phyloP scores from a whole-genome alignment of 2,329 filamentous ascomycete species.

The Diaporthe capsici region DNA sequence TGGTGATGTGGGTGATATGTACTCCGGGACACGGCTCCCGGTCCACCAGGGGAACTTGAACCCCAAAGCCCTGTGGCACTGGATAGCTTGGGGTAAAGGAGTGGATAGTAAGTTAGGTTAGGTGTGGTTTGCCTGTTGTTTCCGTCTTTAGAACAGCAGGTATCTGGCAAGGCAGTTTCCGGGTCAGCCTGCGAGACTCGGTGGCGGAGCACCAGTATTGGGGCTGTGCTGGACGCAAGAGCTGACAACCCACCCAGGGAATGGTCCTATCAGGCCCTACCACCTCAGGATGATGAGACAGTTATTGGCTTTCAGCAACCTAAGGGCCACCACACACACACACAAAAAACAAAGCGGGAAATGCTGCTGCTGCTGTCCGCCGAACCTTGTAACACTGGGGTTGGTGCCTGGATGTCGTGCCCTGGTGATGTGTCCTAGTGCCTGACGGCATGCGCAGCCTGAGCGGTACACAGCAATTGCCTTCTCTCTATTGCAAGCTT shows the following conservation, averaged over 20 bases:
- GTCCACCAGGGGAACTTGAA: constrained; percentile 33
- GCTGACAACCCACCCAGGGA: constrained; percentile 42
- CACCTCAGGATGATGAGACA: constrained; percentile 40
- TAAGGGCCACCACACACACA: constrained; percentile 10
- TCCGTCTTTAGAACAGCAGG: constrained; percentile 43
- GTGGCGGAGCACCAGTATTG: constrained; percentile 42
- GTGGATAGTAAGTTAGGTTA: constrained; percentile 1
- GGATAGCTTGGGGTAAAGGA: constrained; percentile 20
- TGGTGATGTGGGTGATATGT: constrained; percentile 54
- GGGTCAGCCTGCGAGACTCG: constrained; percentile 42
- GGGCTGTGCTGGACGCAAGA: constrained; percentile 41
- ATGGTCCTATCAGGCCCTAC: constrained; percentile 41
- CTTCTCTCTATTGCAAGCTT: not conserved
- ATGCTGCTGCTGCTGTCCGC: constrained; percentile 27
- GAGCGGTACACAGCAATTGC: constrained; percentile 10
- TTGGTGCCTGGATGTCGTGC: constrained; percentile 40
- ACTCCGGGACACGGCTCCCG: constrained; percentile 42
- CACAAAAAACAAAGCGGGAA: constrained; percentile 23
- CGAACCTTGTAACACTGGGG: constrained; percentile 7
- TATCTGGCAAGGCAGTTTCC: constrained; percentile 43
- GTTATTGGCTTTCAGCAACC: constrained; percentile 34
- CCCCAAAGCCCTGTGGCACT: constrained; percentile 29
- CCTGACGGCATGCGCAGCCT: constrained; percentile 17
- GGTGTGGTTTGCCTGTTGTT: constrained; percentile 35
- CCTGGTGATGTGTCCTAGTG: constrained; percentile 30